Base-by-base conservation (phyloP, 768 basidiomycete species). In the Rhizopogon vesiculosus region DNA sequence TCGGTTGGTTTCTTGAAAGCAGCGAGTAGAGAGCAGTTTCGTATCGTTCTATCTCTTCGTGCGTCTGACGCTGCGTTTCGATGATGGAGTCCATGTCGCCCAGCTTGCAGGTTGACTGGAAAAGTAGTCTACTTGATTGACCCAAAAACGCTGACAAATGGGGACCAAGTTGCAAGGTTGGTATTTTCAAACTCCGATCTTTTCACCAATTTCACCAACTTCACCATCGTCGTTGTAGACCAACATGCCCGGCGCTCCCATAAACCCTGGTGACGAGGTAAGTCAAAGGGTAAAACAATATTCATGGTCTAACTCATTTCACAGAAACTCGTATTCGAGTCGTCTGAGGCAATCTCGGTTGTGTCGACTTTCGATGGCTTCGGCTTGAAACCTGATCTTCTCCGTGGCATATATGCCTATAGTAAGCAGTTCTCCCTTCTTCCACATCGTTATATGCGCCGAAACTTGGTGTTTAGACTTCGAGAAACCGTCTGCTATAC, bases 401-500 rank as follows among this genome's bases (percentile, higher is more conserved):
- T 98, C 55, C 87, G 97, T 62, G 97, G 97, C 63, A 91, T 99
- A 70, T 98, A 98, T 74, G 96, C 94, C 55, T 98, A 98, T 78
- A 96, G 96, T 92, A 57, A 53, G 84, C 75, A 40, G 51, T 18
- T n/a, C 45, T 33, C 35, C 28, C 5, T 13, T 16, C 35, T 35
- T 54, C 12, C 31, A 33, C 45, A 33, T 56, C 50, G 9, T 49
- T 45, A 35, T 16, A 25, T 3, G 40, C 54, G 55, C 58, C 56
- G 54, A 12, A 41, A 18, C 15, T 40, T 60, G 25, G 39, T 45
- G 43, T 22, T 40, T 78, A 82, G 91, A 92, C 71, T 98, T 98
- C 66, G 96, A 99, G 80, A 95, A 93, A 66, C 96, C 96, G 22
- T 98, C 96, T 58, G 95, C 96, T 58, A 98, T 99, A 67, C 96